Evolutionary conservation across 1,284 basidiomycete genomes (phyloP).

Genomic region (Athelia sp.): DNA sequence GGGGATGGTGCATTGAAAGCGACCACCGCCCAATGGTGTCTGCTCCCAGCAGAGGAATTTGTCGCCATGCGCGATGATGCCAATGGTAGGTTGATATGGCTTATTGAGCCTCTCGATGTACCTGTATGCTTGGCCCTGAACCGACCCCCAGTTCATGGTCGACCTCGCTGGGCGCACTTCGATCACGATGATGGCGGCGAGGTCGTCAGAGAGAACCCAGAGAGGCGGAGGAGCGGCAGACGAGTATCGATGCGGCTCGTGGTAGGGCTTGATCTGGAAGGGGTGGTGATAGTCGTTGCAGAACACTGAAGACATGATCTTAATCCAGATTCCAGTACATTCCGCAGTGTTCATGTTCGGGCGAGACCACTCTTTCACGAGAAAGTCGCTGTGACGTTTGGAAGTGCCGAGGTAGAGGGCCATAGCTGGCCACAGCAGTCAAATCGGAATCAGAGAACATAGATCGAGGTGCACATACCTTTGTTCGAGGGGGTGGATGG

Average conservation of each 20-base stretch:
- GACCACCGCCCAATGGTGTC: not conserved
- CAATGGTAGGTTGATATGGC: not conserved
- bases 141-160: not conserved
- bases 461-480: too few species aligned
- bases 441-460: too few species aligned
- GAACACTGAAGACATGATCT: not conserved
- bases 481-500: too few species aligned
- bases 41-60: conserved; percentile 1
- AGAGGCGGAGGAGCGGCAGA: not conserved
- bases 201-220: not conserved
- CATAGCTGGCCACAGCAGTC: not conserved
- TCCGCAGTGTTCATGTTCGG: not conserved
- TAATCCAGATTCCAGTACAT: conserved; percentile 1
- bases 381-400: not conserved
- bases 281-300: not conserved
- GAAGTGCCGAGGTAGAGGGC: not conserved
- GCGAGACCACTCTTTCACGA: not conserved
- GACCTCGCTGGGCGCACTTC: not conserved
- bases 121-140: not conserved
- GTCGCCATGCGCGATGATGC: not conserved
- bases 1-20: not conserved
- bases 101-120: not conserved
- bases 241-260: not conserved
- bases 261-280: not conserved
- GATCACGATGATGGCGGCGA: not conserved